Conservation (phyloP, 2,329 filamentous ascomycete species). For the Cercospora janseana region DNA sequence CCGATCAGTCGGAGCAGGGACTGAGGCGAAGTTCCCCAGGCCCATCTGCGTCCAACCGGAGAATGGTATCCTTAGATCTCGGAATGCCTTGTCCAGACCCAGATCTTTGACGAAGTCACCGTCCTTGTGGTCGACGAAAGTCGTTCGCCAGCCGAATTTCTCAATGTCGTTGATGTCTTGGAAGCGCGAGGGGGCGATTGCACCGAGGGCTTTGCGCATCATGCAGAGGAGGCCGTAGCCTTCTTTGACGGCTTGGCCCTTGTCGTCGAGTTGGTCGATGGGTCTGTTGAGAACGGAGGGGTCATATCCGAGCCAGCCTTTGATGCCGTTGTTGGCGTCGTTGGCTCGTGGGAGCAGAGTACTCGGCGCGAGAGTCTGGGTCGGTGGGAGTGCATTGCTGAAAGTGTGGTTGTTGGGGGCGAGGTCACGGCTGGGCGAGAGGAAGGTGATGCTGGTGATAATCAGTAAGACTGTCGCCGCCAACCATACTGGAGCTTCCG, state of each 20-base stretch:
- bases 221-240: conserved; percentile 2
- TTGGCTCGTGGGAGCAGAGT: not conserved
- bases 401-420: no score
- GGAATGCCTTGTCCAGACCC: conserved; percentile 1
- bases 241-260: conserved; percentile 6
- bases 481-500: no score
- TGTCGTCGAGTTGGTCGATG: not conserved
- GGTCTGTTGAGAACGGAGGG: not conserved
- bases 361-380: not conserved
- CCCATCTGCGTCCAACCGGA: conserved; percentile 1
- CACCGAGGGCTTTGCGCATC: not conserved
- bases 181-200: not conserved
- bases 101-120: not conserved
- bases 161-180: conserved; percentile 5
- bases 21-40: not conserved
- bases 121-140: conserved; percentile 3
- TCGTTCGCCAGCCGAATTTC: conserved; percentile 3
- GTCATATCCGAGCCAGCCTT: conserved; percentile 6
- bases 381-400: not conserved
- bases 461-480: no score
- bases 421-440: no score
- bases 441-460: no score
- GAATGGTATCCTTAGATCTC: not conserved
- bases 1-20: not conserved
- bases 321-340: not conserved